Percentiles rank a stretch among this genome's conserved stretches.
Conservation (phyloP, 179 eudicot species). For the Heliamphora pulchella region DNA sequence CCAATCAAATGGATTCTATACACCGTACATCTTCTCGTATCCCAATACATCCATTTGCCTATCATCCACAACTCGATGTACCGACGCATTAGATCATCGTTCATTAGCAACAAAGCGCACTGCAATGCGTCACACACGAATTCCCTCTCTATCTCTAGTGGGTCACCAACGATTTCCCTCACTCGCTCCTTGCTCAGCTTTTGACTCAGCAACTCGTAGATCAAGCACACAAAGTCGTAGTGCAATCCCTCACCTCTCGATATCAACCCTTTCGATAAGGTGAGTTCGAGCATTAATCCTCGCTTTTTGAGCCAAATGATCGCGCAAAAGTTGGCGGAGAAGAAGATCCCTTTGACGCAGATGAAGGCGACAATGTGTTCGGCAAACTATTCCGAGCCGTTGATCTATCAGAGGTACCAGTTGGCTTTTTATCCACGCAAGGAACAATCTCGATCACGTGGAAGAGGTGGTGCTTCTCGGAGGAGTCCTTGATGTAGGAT, state of each 20-base stretch:
- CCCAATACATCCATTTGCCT: conserved; percentile 59
- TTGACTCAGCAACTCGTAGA: conserved; percentile 47
- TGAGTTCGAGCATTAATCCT: conserved; percentile 79
- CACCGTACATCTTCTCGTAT: conserved; percentile 46
- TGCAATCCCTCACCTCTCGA: conserved; percentile 81
- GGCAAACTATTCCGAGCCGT: conserved; percentile 56
- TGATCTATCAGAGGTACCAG: conserved; percentile 65
- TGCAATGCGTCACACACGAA: conserved; percentile 81
- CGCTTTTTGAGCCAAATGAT: conserved; percentile 85
- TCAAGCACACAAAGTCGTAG: conserved; percentile 72
- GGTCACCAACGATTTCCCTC: conserved; percentile 48
- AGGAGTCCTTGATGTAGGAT: conserved; percentile 58
- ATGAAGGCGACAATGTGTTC: conserved; percentile 72
- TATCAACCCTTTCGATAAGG: conserved; percentile 77
- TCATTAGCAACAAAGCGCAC: conserved; percentile 73
- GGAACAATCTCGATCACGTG: conserved; percentile 70
- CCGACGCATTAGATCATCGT: conserved; percentile 60
- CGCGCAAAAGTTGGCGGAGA: conserved; percentile 71
- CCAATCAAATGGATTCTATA: conserved; percentile 76
- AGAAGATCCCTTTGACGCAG: conserved; percentile 71
- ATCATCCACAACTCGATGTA: conserved; percentile 80
- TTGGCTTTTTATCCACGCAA: conserved; percentile 61
- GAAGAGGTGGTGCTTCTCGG: conserved; percentile 41
- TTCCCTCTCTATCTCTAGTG: conserved; percentile 77
- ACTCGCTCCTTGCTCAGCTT: conserved; percentile 56